Conservation (phyloP, 768 basidiomycete species). For the Suillus subalutaceus region DNA sequence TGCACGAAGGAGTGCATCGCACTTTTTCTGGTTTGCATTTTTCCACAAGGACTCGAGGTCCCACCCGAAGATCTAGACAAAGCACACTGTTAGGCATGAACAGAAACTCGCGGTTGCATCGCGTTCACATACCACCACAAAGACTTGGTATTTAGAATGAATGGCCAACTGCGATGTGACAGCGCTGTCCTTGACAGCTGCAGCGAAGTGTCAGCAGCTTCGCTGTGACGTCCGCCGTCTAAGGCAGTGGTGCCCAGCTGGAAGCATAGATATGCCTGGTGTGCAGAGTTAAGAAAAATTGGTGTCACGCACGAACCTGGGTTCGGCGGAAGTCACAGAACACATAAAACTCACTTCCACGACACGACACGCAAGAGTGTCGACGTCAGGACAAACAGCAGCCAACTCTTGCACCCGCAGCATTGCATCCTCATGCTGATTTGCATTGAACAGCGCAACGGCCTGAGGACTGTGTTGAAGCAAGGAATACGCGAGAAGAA, state of each 20-base stretch:
- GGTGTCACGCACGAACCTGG: background rate
- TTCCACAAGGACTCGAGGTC: background rate
- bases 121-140: background rate
- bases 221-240: background rate
- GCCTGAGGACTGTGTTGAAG: background rate
- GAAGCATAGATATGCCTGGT: background rate
- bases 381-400: background rate
- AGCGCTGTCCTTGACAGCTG: background rate
- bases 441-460: background rate
- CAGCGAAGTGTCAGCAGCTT: conserved; percentile 1
- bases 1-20: background rate
- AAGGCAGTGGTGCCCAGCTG: background rate
- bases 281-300: background rate
- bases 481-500: too few species aligned
- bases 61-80: background rate
- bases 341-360: background rate
- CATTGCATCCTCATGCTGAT: background rate
- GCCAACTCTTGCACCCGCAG: background rate
- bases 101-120: background rate
- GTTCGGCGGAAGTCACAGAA: background rate
- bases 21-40: background rate
- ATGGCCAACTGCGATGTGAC: too few species aligned
- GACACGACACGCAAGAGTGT: background rate
- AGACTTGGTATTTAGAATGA: background rate
- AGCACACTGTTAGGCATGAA: too few species aligned